These are phyloP conservation scores for Fusarium sp. DNA, from an alignment of 2,329 filamentous ascomycete genomes.

Conservation along the genomic window DNA sequence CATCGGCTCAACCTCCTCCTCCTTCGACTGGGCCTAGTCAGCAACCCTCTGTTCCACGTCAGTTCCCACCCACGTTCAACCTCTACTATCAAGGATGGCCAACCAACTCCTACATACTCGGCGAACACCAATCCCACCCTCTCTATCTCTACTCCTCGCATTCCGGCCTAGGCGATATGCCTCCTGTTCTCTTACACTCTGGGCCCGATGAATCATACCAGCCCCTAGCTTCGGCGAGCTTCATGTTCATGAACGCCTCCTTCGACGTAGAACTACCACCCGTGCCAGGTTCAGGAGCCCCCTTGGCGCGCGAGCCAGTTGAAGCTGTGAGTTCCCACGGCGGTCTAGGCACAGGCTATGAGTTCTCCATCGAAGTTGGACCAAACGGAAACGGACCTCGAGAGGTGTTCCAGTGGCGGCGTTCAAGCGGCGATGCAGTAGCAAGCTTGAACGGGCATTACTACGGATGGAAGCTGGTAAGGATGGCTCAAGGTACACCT, in stretches of 20 bases:
- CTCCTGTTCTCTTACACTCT: slow-evolving; percentile 40
- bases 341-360: slow-evolving; percentile 23
- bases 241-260: slow-evolving; percentile 16
- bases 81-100: slow-evolving; percentile 28
- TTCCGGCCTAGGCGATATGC: slow-evolving; percentile 20
- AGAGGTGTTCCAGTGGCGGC: slow-evolving; percentile 43
- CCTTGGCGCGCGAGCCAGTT: slow-evolving; percentile 27
- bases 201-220: slow-evolving; percentile 30
- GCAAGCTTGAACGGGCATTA: slow-evolving; percentile 24
- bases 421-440: slow-evolving; percentile 32
- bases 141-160: slow-evolving; percentile 36
- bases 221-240: slow-evolving; percentile 36
- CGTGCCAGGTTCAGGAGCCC: slow-evolving; percentile 22
- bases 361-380: slow-evolving; percentile 38
- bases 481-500: slow-evolving; percentile 25
- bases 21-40: slow-evolving; percentile 10
- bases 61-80: slow-evolving; percentile 40
- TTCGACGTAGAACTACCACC: slow-evolving; percentile 40
- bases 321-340: slow-evolving; percentile 7
- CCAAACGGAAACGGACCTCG: slow-evolving; percentile 24
- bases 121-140: slow-evolving; percentile 36
- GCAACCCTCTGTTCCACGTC: slow-evolving; percentile 13
- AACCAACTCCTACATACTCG: slow-evolving; percentile 20
- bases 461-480: slow-evolving; percentile 41
- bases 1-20: slow-evolving; percentile 3